A percentile compares a stretch with the other conserved stretches of the same genome.
Evolutionary conservation across 176 grass and related monocot genomes (phyloP).

Genomic region (Pharus latifolius): DNA sequence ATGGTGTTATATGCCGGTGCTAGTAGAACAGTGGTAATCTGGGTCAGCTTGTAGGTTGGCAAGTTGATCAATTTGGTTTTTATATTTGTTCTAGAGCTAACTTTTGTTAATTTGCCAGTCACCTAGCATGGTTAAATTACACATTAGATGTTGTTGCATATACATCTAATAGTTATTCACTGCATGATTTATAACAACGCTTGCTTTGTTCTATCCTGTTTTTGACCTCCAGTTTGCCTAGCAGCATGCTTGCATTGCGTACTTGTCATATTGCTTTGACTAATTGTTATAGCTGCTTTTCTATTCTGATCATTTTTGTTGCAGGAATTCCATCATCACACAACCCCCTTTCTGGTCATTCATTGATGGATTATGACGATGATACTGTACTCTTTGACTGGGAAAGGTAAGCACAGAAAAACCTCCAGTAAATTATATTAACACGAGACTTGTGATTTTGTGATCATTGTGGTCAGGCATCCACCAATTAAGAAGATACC

Average conservation of each 20-base stretch:
- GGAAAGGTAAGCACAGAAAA: conserved; percentile 33
- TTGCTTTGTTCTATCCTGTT: background rate
- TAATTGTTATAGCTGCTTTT: background rate
- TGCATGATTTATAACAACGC: background rate
- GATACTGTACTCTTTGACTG: conserved; percentile 22
- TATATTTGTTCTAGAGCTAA: background rate
- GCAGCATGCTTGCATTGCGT: background rate
- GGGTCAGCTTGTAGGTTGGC: background rate
- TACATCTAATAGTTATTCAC: background rate
- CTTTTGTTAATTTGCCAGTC: background rate
- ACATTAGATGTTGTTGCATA: background rate
- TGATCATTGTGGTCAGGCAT: conserved; percentile 17
- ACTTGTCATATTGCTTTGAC: background rate
- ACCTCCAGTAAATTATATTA: background rate
- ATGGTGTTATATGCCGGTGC: background rate
- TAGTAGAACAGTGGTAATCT: conserved; percentile 6
- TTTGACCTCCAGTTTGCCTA: background rate
- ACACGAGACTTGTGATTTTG: conserved; percentile 9
- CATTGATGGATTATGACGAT: conserved; percentile 9
- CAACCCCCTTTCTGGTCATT: conserved; percentile 25
- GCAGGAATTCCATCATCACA: conserved; percentile 20
- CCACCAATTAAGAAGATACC: conserved; percentile 18
- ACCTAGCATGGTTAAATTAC: conserved; percentile 6
- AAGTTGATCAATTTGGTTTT: background rate
- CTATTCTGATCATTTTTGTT: background rate